Evolutionary conservation across 176 grass and related monocot genomes (phyloP), one percentile per base, ranked within the genome.

Genomic region (Bromus sterilis): DNA sequence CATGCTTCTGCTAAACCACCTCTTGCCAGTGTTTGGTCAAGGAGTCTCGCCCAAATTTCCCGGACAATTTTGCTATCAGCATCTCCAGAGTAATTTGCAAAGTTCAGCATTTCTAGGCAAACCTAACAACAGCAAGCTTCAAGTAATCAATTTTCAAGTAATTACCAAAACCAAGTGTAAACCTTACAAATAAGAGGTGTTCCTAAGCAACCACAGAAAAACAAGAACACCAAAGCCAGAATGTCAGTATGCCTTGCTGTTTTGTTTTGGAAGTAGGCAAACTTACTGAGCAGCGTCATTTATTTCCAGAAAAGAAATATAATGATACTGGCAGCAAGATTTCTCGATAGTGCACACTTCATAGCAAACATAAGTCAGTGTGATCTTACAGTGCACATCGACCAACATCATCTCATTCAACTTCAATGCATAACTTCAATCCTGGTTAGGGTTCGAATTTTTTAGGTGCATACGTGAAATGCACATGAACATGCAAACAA

Each of bases 91-190:
- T 95, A 93, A 66, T 95, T 93, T 86, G 93, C 92, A 82, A 98
- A 98, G 84, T 93, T 93, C 66, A 98, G 88, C 74, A 98, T 98
- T 94, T 98, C 93, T 79, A 98, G 70, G 84, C 96, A 98, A 82
- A 91, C 86, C 95, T 98, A 76, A 78, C 74, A 93, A 75, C 4
- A 91, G 36, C 1, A 79, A 70, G 23, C 33, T 87, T 66, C 33
- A 66, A 35, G 37, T 48, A 23, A 48, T 69, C 11, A 80, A 76
- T 75, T 31, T 23, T 78, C n/a, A 8, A 18, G 4, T 65, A 57
- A 69, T 10, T 40, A 66, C 31, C 15, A n/a, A 74, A 66, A 46
- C 7, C 35, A 79, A 16, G 40, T 82, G 56, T 43, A 75, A 75
- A 29, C 63, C 12, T 67, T 62, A 34, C 4, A 40, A 62, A 25